phyloP scores from a whole-genome alignment of 768 basidiomycete genomes.

The Sarcomyxa edulis region DNA sequence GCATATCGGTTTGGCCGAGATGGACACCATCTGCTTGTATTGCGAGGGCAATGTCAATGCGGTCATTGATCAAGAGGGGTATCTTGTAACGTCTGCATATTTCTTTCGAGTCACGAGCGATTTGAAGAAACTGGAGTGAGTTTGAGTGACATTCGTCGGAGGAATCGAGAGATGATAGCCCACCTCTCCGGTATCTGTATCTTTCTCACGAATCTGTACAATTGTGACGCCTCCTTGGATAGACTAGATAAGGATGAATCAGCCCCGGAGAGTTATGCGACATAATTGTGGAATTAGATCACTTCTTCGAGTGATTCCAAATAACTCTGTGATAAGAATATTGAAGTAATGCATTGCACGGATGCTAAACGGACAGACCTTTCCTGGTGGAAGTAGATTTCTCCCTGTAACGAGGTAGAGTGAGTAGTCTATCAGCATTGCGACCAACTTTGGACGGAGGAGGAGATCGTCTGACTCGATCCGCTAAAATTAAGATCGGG shows the following conservation, averaged over 20 bases:
- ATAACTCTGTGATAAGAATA: constrained; percentile 45
- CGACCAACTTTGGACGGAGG: too few relatives aligned
- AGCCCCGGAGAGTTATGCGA: not conserved
- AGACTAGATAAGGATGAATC: constrained; percentile 42
- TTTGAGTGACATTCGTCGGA: not conserved
- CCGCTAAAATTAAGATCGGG: too few relatives aligned
- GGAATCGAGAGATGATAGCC: constrained; percentile 12
- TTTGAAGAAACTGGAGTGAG: constrained; percentile 59
- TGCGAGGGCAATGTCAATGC: constrained; percentile 83
- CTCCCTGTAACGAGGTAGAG: constrained; percentile 88
- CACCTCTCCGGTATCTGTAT: constrained; percentile 75
- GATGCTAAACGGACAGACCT: constrained; percentile 38
- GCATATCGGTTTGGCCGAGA: constrained; percentile 86
- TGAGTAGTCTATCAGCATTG: constrained; percentile 67
- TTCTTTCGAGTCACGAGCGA: constrained; percentile 63
- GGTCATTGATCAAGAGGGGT: constrained; percentile 84
- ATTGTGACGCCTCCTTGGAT: constrained; percentile 84
- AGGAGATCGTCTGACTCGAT: too few relatives aligned
- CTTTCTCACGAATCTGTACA: constrained; percentile 88
- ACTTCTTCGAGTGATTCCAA: constrained; percentile 74
- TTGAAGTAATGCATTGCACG: constrained; percentile 2
- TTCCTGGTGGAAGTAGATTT: constrained; percentile 67
- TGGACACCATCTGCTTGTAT: constrained; percentile 78
- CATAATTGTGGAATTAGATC: constrained; percentile 2
- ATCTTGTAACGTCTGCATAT: constrained; percentile 74